phyloP scores from a whole-genome alignment of 805 yeast genomes.

The Saccharomycopsis sp. region DNA sequence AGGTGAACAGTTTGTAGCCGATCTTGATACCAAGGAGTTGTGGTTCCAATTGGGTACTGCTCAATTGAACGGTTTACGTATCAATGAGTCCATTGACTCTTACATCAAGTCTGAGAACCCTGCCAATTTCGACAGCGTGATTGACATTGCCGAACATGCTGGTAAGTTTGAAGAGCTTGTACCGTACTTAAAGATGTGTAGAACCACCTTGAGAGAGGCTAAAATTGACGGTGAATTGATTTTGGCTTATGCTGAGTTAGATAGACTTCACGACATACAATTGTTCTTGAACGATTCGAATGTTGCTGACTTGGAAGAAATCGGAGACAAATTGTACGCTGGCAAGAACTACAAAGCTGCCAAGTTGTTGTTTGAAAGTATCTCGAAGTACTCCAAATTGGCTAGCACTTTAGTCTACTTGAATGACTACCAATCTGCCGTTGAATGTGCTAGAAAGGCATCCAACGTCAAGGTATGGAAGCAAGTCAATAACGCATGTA shows the following conservation, averaged over 20 bases:
- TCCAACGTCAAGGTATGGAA: slow-evolving; percentile 93
- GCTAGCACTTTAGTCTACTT: slow-evolving; percentile 95
- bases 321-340: slow-evolving; percentile 87
- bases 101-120: slow-evolving; percentile 91
- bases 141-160: slow-evolving; percentile 91
- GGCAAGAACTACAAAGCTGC: slow-evolving; percentile 87
- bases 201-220: slow-evolving; percentile 86
- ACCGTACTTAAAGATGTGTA: slow-evolving; percentile 83
- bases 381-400: slow-evolving; percentile 90
- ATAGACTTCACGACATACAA: slow-evolving; percentile 72
- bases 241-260: slow-evolving; percentile 77
- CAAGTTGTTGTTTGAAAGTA: slow-evolving; percentile 73
- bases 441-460: slow-evolving; percentile 98
- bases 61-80: slow-evolving; percentile 87
- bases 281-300: slow-evolving; percentile 78
- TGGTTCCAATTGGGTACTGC: slow-evolving; percentile 97
- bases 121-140: slow-evolving; percentile 80
- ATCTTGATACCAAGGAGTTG: slow-evolving; percentile 73
- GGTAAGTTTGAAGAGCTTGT: slow-evolving; percentile 93
- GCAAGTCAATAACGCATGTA: slow-evolving; percentile 94
- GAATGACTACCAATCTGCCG: slow-evolving; percentile 92
- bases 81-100: slow-evolving; percentile 86
- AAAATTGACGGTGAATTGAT: slow-evolving; percentile 88
- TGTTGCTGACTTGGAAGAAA: slow-evolving; percentile 85
- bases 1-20: slow-evolving; percentile 89